Conservation (phyloP, 2,329 filamentous ascomycete species). For the Xylaria sp. region DNA sequence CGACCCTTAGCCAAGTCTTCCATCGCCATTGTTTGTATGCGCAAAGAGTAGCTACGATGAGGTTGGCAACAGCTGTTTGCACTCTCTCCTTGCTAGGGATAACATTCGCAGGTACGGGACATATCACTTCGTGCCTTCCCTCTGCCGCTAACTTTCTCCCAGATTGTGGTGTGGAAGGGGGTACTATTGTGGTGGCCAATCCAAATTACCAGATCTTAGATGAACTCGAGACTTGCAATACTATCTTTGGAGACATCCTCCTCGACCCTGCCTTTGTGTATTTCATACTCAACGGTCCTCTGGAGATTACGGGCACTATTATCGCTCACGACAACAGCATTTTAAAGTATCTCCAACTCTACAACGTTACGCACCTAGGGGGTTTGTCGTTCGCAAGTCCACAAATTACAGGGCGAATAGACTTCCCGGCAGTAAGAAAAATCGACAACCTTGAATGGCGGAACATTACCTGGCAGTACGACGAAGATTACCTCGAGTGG, state of each 20-base stretch:
- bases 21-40: constrained; percentile 35
- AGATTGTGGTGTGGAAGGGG: constrained; percentile 23
- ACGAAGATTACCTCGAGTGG: constrained; percentile 7
- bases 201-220: constrained; percentile 21
- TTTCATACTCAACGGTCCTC: constrained; percentile 17
- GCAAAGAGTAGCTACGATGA: constrained; percentile 36
- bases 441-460: constrained; percentile 23
- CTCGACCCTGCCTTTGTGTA: constrained; percentile 23
- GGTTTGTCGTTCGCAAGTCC: constrained; percentile 23
- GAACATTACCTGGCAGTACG: constrained; percentile 3
- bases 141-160: neutral
- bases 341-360: constrained; percentile 13
- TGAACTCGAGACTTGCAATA: constrained; percentile 21
- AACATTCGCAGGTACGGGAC: constrained; percentile 7
- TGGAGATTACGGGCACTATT: constrained; percentile 23
- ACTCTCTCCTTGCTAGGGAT: constrained; percentile 2
- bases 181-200: constrained; percentile 23
- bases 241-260: constrained; percentile 20
- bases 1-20: neutral
- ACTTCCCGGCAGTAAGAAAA: constrained; percentile 9
- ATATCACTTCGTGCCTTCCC: neutral
- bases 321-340: constrained; percentile 21
- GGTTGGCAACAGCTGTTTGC: neutral
- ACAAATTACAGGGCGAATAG: neutral
- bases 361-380: constrained; percentile 11